Base-by-base conservation (phyloP, 805 yeast species). In the Grigorovia yakushimaensis region DNA sequence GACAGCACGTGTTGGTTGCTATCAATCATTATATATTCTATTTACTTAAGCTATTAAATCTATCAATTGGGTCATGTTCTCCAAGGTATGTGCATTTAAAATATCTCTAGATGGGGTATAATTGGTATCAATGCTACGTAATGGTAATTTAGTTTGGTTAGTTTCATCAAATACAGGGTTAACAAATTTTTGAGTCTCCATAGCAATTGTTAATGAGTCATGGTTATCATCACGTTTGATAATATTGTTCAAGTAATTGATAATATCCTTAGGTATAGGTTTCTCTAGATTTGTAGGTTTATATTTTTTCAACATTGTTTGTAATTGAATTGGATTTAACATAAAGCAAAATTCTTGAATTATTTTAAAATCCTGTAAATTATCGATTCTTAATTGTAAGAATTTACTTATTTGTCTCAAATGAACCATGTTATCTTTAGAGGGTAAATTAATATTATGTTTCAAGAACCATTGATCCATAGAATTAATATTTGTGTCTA, bases 311-410 rank as follows among this genome's bases (percentile, higher is more conserved):
- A 53, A 30, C 13, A 53, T 17, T 1, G 55, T 27, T 35, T 51
- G 53, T 6, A 51, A 24, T 42, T 53, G 56, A 1, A 42, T 22
- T 4, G 49, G 37, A 19, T 41, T 51, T 36, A 53, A 45, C 4
- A 39, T 35, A 37, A 41, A 51, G 36, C 55, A 53, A 23, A 49
- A 47, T 15, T 51, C 55, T 15, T 41, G 21, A 7, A 48, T 50
- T 11, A 53, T 35, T 21, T 45, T 35, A 20, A 53, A 45, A 35
- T 53, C 55, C 5, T 43, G 27, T 3, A 51, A 7, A 15, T 30
- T 51, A 10, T 42, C 20, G n/a, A 53, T 48, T 42, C 54, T 51
- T 24, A 51, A 19, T 44, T 53, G 56, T 39, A 53, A 40, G 5
- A 53, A 33, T 36, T 50, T 51, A 2, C 50, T 37, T 3, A 41